A percentile compares a stretch with the other conserved stretches of the same genome.
Conservation (phyloP, 495 filamentous ascomycete genomes). For the Lasiosphaeria miniovina region DNA sequence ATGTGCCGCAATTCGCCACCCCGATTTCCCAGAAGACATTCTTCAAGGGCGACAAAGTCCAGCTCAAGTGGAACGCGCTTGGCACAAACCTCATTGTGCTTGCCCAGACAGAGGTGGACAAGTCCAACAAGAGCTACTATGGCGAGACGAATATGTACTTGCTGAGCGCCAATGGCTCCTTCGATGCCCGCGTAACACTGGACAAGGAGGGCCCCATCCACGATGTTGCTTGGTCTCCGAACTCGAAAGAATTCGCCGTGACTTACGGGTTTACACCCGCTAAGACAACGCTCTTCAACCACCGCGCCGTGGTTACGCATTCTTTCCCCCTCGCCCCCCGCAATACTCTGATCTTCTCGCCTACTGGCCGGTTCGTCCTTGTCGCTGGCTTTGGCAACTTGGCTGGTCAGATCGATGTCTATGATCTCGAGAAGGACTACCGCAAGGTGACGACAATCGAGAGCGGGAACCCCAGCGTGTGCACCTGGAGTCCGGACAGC, state of each 20-base stretch:
- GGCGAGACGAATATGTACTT: conserved; percentile 97
- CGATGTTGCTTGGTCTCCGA: conserved; percentile 96
- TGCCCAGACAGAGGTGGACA: conserved; percentile 96
- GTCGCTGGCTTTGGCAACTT: conserved; percentile 97
- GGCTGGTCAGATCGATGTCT: conserved; percentile 95
- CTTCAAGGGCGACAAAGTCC: conserved; percentile 98
- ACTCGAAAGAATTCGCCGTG: conserved; percentile 93
- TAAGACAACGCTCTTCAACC: conserved; percentile 95
- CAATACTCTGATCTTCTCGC: conserved; percentile 95
- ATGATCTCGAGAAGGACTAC: conserved; percentile 90
- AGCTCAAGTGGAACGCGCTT: conserved; percentile 92
- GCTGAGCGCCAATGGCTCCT: conserved; percentile 83
- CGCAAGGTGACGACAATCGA: conserved; percentile 89
- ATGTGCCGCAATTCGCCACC: conserved; percentile 76
- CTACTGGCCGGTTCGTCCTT: conserved; percentile 85
- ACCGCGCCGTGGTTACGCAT: conserved; percentile 73
- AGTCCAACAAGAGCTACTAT: conserved; percentile 97
- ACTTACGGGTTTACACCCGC: conserved; percentile 97
- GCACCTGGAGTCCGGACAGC: conserved; percentile 94
- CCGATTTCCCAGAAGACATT: conserved; percentile 96
- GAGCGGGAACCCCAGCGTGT: conserved; percentile 91
- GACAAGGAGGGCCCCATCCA: conserved; percentile 99
- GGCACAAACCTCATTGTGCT: conserved; percentile 91
- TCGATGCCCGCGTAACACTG: conserved; percentile 86
- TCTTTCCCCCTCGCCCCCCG: conserved; percentile 80